Evolutionary conservation across 73 alveolate species (phyloP).

Genomic region (Paraurostyla sp.): DNA sequence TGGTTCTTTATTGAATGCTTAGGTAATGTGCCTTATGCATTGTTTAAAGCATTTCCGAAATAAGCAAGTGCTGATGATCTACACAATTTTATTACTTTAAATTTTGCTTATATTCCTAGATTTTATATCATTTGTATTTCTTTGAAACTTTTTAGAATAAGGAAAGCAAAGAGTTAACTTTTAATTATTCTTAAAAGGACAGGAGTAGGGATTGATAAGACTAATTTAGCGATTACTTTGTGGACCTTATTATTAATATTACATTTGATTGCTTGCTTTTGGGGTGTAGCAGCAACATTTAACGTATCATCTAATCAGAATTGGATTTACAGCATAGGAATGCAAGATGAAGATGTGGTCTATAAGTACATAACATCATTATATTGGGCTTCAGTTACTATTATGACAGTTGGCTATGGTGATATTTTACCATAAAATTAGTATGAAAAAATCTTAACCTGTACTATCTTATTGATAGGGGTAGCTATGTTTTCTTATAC

Average conservation of each 20-base stretch:
- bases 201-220: background rate
- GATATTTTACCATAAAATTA: constrained; percentile 78
- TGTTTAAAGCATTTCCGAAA: constrained; percentile 20
- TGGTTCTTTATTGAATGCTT: constrained; percentile 44
- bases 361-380: constrained; percentile 66
- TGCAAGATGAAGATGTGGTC: constrained; percentile 44
- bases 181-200: background rate
- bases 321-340: constrained; percentile 16
- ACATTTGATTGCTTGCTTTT: constrained; percentile 59
- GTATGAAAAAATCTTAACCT: constrained; percentile 55
- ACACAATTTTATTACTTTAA: background rate
- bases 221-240: background rate
- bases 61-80: constrained; percentile 4
- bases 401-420: constrained; percentile 84
- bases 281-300: constrained; percentile 38
- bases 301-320: background rate
- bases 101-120: constrained; percentile 40
- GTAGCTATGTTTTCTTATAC: constrained; percentile 69
- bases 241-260: constrained; percentile 42
- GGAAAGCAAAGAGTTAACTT: background rate
- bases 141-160: constrained; percentile 14
- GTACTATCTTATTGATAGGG: constrained; percentile 67
- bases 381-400: constrained; percentile 81
- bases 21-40: constrained; percentile 45
- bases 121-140: background rate